Evolutionary conservation across 1,284 basidiomycete species (phyloP).

Genomic region (Sanguinoderma infundibulare): DNA sequence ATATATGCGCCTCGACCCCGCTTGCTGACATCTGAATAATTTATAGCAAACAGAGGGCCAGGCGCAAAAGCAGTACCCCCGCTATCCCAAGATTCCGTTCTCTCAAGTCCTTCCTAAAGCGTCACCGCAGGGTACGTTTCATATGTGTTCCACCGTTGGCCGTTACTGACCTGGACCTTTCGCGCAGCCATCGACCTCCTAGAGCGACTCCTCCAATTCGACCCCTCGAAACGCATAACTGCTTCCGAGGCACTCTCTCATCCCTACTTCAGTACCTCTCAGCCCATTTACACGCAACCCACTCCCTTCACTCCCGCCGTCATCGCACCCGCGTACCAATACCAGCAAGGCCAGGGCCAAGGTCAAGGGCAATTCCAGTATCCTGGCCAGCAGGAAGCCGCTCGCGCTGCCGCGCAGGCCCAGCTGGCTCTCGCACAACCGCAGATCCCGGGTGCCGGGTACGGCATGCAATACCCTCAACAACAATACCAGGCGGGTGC

Average conservation of each 20-base stretch:
- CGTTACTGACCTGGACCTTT: background rate
- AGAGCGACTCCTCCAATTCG: constrained; percentile 95
- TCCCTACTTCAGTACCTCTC: constrained; percentile 84
- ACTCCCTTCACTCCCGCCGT: constrained; percentile 57
- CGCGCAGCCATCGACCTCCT: constrained; percentile 87
- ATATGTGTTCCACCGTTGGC: no score
- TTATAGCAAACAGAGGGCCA: constrained; percentile 84
- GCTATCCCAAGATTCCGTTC: constrained; percentile 91
- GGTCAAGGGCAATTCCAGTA: constrained; percentile 41
- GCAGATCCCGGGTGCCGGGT: constrained; percentile 41
- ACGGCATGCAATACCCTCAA: constrained; percentile 34
- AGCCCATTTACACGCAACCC: constrained; percentile 48
- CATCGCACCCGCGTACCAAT: constrained; percentile 72
- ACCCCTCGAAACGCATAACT: constrained; percentile 91
- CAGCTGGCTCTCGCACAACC: constrained; percentile 40
- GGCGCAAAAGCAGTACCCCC: constrained; percentile 81
- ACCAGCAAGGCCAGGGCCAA: constrained; percentile 63
- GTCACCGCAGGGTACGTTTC: constrained; percentile 75
- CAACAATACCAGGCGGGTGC: constrained; percentile 12
- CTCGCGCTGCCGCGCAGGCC: constrained; percentile 38
- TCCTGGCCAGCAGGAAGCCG: constrained; percentile 46
- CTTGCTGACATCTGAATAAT: background rate
- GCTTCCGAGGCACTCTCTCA: constrained; percentile 93
- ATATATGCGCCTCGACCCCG: background rate
- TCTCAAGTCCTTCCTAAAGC: constrained; percentile 92